These are phyloP conservation scores for Aspergillus saccharolyticus DNA, from an alignment of 495 filamentous ascomycete genomes.

Conservation along the genomic window DNA sequence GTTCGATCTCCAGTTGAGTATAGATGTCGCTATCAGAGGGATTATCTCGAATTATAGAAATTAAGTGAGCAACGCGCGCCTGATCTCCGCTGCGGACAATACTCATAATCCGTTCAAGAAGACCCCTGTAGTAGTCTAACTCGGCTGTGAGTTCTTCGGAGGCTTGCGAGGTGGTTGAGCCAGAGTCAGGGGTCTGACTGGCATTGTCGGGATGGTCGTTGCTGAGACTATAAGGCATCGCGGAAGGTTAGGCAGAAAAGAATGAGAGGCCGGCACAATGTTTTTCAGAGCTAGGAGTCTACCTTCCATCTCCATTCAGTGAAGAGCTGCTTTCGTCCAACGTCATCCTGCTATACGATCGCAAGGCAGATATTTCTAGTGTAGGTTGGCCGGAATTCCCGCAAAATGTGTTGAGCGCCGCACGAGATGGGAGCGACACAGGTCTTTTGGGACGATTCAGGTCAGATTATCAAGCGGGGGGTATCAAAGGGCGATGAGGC, in stretches of 20 bases:
- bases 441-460: background rate
- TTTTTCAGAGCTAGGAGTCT: background rate
- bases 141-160: conserved; percentile 5
- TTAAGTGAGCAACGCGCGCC: conserved; percentile 21
- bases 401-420: background rate
- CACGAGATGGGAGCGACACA: background rate
- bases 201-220: conserved; percentile 5
- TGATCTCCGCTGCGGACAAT: conserved; percentile 25
- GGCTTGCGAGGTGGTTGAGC: background rate
- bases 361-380: background rate
- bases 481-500: background rate
- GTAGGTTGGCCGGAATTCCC: background rate
- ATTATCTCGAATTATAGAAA: conserved; percentile 31
- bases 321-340: background rate
- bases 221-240: conserved; percentile 2
- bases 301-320: background rate
- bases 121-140: conserved; percentile 23
- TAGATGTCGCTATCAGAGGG: conserved; percentile 31
- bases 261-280: background rate
- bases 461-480: background rate
- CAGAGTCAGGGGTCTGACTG: conserved; percentile 4
- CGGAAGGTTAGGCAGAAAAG: background rate
- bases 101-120: conserved; percentile 28
- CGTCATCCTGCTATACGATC: background rate
- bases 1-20: conserved; percentile 16